Conservation (phyloP, 2,329 filamentous ascomycete species). For the Cordyceps militaris region DNA sequence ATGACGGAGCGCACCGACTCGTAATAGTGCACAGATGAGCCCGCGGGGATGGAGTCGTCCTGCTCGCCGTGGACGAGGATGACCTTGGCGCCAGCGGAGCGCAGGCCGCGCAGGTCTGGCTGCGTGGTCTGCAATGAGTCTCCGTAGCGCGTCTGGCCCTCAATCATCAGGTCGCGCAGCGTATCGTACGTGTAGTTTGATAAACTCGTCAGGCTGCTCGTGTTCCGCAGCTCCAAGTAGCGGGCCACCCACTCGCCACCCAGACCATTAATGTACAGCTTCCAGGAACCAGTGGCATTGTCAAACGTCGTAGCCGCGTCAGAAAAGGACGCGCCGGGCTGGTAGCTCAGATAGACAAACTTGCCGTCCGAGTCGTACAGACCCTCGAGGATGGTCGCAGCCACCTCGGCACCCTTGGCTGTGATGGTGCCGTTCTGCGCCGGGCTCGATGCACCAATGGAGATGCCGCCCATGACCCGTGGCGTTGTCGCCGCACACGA, state of each 20-base stretch:
- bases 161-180: constrained; percentile 43
- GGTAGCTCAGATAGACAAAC: constrained; percentile 29
- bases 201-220: constrained; percentile 30
- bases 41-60: constrained; percentile 43
- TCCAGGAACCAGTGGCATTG: constrained; percentile 24
- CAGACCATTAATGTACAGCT: constrained; percentile 22
- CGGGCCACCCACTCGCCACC: constrained; percentile 32
- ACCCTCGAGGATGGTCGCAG: constrained; percentile 28
- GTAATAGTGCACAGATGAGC: constrained; percentile 47
- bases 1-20: constrained; percentile 44
- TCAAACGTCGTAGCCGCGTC: constrained; percentile 29
- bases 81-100: constrained; percentile 44
- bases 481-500: constrained; percentile 20
- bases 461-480: constrained; percentile 17
- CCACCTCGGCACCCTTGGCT: constrained; percentile 25
- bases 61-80: constrained; percentile 51
- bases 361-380: constrained; percentile 29
- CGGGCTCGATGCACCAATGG: constrained; percentile 11
- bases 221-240: constrained; percentile 31
- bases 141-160: constrained; percentile 39
- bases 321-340: constrained; percentile 24
- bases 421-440: constrained; percentile 28
- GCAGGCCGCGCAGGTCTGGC: constrained; percentile 44
- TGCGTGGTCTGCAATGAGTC: constrained; percentile 47
- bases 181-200: constrained; percentile 45